Conservation (phyloP, 768 basidiomycete species). For the Lactifluus piperatus region DNA sequence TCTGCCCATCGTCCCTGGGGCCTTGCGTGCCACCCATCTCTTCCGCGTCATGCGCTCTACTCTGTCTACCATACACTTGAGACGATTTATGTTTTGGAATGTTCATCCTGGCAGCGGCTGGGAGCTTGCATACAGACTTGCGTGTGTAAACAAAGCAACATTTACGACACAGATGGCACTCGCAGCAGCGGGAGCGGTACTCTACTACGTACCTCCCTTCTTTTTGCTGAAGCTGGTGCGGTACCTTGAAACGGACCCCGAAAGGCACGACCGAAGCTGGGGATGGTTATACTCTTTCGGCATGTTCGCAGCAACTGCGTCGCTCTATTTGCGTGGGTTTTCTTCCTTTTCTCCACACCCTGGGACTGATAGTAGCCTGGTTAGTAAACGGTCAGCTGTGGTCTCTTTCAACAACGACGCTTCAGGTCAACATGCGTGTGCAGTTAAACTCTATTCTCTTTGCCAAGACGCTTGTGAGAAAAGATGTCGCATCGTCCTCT, state of each 20-base stretch:
- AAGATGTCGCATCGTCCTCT: slow-evolving; percentile 69
- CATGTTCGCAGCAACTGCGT: slow-evolving; percentile 38
- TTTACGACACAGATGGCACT: slow-evolving; percentile 39
- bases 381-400: slow-evolving; percentile 62
- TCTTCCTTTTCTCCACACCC: neutral
- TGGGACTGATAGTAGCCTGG: slow-evolving; percentile 6
- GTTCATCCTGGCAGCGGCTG: slow-evolving; percentile 57
- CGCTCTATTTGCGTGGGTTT: slow-evolving; percentile 35
- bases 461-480: slow-evolving; percentile 78
- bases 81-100: slow-evolving; percentile 44
- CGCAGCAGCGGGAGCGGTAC: slow-evolving; percentile 45
- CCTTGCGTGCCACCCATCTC: slow-evolving; percentile 58
- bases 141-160: slow-evolving; percentile 42
- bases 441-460: slow-evolving; percentile 82
- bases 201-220: slow-evolving; percentile 56
- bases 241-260: slow-evolving; percentile 58
- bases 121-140: slow-evolving; percentile 51
- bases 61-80: slow-evolving; percentile 41
- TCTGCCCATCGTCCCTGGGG: slow-evolving; percentile 67
- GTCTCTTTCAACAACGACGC: slow-evolving; percentile 56
- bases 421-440: slow-evolving; percentile 62
- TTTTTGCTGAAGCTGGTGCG: slow-evolving; percentile 52
- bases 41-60: slow-evolving; percentile 57
- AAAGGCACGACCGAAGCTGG: slow-evolving; percentile 50
- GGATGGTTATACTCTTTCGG: slow-evolving; percentile 62